Evolutionary conservation across 352 stramenopile genomes (phyloP), one percentile per base, ranked within the genome.

Genomic region (Phytophthora kernoviae): DNA sequence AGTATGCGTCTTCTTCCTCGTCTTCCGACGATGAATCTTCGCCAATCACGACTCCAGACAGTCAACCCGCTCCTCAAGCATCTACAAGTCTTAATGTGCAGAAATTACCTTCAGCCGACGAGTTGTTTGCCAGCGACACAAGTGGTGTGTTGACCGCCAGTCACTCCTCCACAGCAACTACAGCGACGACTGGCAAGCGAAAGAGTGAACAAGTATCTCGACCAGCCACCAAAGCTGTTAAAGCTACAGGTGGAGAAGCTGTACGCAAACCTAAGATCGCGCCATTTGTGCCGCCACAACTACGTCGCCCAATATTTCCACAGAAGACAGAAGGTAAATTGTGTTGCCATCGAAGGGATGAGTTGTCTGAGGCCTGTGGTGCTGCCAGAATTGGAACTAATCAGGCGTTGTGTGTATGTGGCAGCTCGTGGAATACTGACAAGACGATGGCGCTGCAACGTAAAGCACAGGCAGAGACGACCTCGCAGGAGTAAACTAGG

Each of bases 271-370:
- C 50, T 5, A 43, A 62, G 44, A 58, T 54, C 22, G 45, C 57
- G 39, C 69, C 60, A 22, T 84, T 88, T 52, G 76, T 71, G 5
- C 81, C 81, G 5, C 81, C 81, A 11, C 81, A 91, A 51, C 73
- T 91, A 8, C 84, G 81, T 51, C 65, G 79, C 0, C 81, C 1
- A 91, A 91, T 41, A 77, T 91, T 5, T 88, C 79, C 1, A 91
- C 81, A 0, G 81, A 93, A 64, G 84, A 93, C 47, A 34, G 72
- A 14, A 75, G 71, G 79, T 91, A 39, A 17, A 12, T 6, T 21
- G 8, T 49, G 14, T 22, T 6, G 6, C 6, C 24, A 30, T 30
- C 24, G 3, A 6, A 30, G 24, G 24, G 24, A 30, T 30, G 24
- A 30, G 24, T 6, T 30, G 24, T 30, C 24, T 30, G 24, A 6